A percentile compares a stretch with the other conserved stretches of the same genome.
Evolutionary conservation across 371 early-diverging fungal species (phyloP).

Genomic region (Quaeritorhiza haematococci): DNA sequence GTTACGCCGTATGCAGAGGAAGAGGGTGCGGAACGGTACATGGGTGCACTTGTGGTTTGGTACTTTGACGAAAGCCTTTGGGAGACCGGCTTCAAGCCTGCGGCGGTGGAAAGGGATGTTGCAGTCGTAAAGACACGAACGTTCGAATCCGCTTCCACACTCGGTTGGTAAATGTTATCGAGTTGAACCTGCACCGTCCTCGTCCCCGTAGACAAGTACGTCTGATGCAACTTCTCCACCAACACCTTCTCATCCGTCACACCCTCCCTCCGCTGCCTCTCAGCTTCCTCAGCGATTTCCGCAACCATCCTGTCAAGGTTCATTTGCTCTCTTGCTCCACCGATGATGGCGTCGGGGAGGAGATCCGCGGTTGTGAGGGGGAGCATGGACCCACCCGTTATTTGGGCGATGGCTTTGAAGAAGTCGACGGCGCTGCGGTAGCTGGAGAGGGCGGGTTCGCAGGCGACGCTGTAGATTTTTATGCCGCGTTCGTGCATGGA

Average conservation of each 20-base stretch:
- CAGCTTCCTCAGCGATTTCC: not conserved
- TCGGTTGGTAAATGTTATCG: not conserved
- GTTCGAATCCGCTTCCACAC: not conserved
- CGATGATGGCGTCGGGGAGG: constrained; percentile 15
- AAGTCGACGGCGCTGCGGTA: constrained; percentile 12
- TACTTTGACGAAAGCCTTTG: too few relatives aligned
- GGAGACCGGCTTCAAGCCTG: too few relatives aligned
- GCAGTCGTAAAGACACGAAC: not conserved
- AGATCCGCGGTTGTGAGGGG: constrained; percentile 7
- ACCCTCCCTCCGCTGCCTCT: not conserved
- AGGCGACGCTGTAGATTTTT: constrained; percentile 10
- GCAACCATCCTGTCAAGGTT: constrained; percentile 4
- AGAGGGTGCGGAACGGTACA: too few relatives aligned
- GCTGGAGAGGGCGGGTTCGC: constrained; percentile 10
- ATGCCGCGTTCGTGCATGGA: not conserved
- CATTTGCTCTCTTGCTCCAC: constrained; percentile 10
- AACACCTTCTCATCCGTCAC: not conserved
- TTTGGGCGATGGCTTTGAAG: constrained; percentile 4
- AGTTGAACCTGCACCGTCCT: not conserved
- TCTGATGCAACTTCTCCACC: not conserved
- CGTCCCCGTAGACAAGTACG: not conserved
- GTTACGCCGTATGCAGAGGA: too few relatives aligned
- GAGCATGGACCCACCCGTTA: constrained; percentile 12
- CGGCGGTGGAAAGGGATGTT: not conserved
- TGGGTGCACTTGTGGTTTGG: too few relatives aligned